Conservation (phyloP, 768 basidiomycete genomes). For the Hebeloma cylindrosporum region DNA sequence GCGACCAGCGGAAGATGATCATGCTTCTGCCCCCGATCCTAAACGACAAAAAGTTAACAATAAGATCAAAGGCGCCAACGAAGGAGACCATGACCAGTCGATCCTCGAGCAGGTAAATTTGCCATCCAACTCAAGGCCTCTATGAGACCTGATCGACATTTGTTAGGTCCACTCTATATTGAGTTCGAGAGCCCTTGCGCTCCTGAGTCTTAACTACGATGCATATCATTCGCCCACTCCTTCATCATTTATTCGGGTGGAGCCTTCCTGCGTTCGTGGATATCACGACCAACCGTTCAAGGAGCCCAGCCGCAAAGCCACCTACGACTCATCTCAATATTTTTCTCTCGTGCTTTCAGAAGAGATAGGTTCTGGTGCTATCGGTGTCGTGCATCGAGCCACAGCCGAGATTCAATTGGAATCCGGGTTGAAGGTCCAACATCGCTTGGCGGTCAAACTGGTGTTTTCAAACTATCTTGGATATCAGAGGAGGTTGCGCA, state of each 20-base stretch:
- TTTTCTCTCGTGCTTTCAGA: slow-evolving; percentile 4
- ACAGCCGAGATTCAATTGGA: slow-evolving; percentile 1
- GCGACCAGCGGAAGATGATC: background rate
- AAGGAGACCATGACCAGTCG: no score
- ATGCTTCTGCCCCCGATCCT: background rate
- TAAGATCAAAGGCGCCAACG: no score
- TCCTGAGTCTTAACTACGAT: background rate
- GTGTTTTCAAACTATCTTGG: slow-evolving; percentile 8
- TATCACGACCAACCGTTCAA: no score
- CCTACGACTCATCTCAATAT: no score
- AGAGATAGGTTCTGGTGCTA: slow-evolving; percentile 7
- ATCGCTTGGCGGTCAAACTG: slow-evolving; percentile 13
- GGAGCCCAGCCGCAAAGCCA: no score
- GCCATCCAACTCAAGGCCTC: background rate
- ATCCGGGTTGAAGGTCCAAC: background rate
- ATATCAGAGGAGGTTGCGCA: slow-evolving; percentile 11
- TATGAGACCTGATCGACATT: background rate
- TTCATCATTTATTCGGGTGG: background rate
- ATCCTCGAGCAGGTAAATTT: no score
- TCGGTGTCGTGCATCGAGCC: slow-evolving; percentile 12
- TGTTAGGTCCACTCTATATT: background rate
- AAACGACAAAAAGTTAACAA: slow-evolving; percentile 4
- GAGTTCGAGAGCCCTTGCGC: background rate
- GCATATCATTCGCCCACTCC: background rate
- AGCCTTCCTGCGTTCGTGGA: no score